Evolutionary conservation across 108 stramenopile genomes (phyloP), one percentile per base, ranked within the genome.

Genomic region (Stephanodiscus minutulus): DNA sequence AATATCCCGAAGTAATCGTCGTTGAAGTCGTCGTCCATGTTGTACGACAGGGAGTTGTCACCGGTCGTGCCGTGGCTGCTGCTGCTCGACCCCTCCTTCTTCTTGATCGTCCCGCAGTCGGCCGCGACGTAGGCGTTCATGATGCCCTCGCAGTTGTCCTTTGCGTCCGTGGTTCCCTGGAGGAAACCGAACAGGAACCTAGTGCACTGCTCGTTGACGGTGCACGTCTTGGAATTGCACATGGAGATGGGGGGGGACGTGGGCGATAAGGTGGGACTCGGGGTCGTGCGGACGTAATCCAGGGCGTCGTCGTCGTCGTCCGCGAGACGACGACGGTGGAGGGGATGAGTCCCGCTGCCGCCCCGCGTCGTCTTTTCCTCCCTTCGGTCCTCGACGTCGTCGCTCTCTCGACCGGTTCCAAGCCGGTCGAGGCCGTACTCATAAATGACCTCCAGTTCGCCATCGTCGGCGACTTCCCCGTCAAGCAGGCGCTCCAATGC

Each of bases 81-180:
- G 62, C 48, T 33, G 74, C 25, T 63, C 10, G 21, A 29, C 72
- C 64, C 66, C 49, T 49, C 41, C 49, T 44, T 72, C 22, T 64
- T 66, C 57, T 72, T 79, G 27, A 66, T 66, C 10, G 73, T 86
- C 62, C 62, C 72, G 52, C 92, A 93, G 69, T 85, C 88, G 7
- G 90, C 88, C 11, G 78, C 78, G 17, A 71, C 59, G 66, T 87
- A 94, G 36, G 93, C 93, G 68, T 88, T 90, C 69, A 87, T 78
- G 22, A 91, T 84, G 10, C 87, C 93, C 48, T 88, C 86, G 67
- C 93, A 94, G 48, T 87, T 74, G 52, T 94, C 93, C 62, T 84
- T 86, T n/a, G 78, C 79, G 54, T 94, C 93, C 9, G 93, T 94
- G 28, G 88, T 94, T 10, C 91, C 90, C 61, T 91, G 85, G 33